Evolutionary conservation across 176 grass and related monocot genomes (phyloP).

Genomic region (Zoysia japonica): DNA sequence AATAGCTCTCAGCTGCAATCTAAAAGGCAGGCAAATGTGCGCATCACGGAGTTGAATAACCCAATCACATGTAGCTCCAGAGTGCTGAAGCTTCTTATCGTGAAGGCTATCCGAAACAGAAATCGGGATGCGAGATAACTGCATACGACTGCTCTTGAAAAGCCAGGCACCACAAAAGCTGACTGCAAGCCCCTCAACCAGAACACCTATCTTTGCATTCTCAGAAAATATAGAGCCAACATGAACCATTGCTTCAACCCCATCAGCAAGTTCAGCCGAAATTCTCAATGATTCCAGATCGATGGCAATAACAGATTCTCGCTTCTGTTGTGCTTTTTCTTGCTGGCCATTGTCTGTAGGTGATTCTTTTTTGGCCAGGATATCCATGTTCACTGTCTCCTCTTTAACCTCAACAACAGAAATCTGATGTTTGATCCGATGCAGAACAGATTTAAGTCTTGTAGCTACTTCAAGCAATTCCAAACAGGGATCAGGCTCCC

Average conservation of each 20-base stretch:
- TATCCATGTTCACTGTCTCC: constrained; percentile 55
- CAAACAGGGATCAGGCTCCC: constrained; percentile 89
- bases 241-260: constrained; percentile 77
- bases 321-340: constrained; percentile 70
- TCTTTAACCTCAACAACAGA: constrained; percentile 66
- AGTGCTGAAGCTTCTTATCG: constrained; percentile 65
- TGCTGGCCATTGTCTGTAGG: constrained; percentile 46
- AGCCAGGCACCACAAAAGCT: constrained; percentile 68
- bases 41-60: constrained; percentile 86
- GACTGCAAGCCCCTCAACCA: constrained; percentile 75
- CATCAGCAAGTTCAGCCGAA: constrained; percentile 87
- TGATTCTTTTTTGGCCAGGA: constrained; percentile 45
- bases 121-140: constrained; percentile 86
- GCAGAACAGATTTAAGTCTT: constrained; percentile 66
- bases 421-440: constrained; percentile 64
- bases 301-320: constrained; percentile 83
- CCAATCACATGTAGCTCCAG: constrained; percentile 70
- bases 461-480: constrained; percentile 72
- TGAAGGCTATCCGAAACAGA: constrained; percentile 57
- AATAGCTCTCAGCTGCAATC: constrained; percentile 92
- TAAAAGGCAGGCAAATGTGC: constrained; percentile 87
- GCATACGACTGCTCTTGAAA: constrained; percentile 76
- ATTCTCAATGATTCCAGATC: constrained; percentile 90
- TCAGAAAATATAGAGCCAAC: constrained; percentile 96
- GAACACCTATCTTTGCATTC: constrained; percentile 94